Base-by-base conservation (phyloP, 352 stramenopile species). In the Phytophthora foliorum region DNA sequence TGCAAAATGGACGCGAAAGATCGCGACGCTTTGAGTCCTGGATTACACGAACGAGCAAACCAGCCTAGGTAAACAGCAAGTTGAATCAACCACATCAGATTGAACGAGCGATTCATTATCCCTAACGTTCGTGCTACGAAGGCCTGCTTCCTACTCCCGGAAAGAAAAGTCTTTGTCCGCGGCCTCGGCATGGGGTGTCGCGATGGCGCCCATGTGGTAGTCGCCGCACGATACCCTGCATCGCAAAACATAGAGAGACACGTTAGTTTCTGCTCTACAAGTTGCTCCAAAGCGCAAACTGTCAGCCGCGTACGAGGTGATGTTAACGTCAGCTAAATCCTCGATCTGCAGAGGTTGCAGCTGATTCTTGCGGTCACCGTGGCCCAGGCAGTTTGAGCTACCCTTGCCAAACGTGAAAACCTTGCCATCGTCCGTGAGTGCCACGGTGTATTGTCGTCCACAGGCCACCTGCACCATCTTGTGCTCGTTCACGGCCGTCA, bases 371-470 rank as follows among this genome's bases (percentile, higher is more conserved):
- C 80, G 92, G 57, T 97, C 90, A 32, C 87, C 88, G 62, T 97
- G 90, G 34, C 93, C 92, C 50, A 98, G 77, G 56, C 88, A 96
- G 72, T 93, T 95, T 24, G 86, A 93, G 51, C 77, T 86, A 56
- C 90, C 90, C 63, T 95, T 95, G 70, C 92, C 90, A 55, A 97
- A 98, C 45, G 90, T 95, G 63, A 92, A 97, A 25, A 95, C 67
- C 58, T 92, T 86, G 63, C 89, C 89, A 48, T 88, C 74, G 21
- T 80, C 84, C 8, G 74, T 91, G 64, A 90, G 87, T 39, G 66
- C 92, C n/a, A 88, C 80, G 3, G 91, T 97, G 75, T 95, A 97
- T 72, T 78, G 74, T 31, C 87, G 86, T 34, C 93, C 93, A 54
- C 90, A 97, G 36, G 78, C 82, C n/a, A 96, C 88, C 52, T 93